Evolutionary conservation across 2,329 filamentous ascomycete species (phyloP).

Genomic region (Fusarium sp.): DNA sequence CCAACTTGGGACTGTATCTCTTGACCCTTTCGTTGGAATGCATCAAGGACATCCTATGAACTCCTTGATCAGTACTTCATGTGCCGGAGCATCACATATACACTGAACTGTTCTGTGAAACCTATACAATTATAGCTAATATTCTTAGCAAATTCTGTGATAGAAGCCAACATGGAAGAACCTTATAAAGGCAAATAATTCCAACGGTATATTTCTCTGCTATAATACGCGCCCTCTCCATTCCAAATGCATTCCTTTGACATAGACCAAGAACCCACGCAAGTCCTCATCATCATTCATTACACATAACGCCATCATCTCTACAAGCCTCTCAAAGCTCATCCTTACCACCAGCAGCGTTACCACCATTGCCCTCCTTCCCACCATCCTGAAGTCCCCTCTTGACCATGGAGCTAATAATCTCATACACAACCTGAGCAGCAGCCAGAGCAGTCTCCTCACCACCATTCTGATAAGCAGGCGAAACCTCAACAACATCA

Average conservation of each 20-base stretch:
- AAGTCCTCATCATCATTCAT: conserved; percentile 16
- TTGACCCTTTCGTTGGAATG: background rate
- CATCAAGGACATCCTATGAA: background rate
- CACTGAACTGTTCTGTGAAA: background rate
- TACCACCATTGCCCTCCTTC: conserved; percentile 47
- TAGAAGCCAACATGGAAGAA: background rate
- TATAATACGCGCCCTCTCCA: background rate
- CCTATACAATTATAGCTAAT: background rate
- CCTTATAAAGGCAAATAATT: too few species aligned
- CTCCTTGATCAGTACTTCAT: background rate
- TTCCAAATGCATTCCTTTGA: too few species aligned
- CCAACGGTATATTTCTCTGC: background rate
- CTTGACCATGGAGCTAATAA: conserved; percentile 82
- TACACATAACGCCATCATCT: conserved; percentile 4
- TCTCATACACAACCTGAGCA: conserved; percentile 86
- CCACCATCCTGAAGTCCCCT: conserved; percentile 56
- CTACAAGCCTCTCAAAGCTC: conserved; percentile 51
- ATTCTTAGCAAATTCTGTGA: background rate
- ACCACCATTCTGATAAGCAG: conserved; percentile 82
- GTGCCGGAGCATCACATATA: background rate
- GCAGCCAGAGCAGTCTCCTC: conserved; percentile 87
- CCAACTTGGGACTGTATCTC: background rate
- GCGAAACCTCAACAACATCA: conserved; percentile 87
- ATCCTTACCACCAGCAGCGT: conserved; percentile 44
- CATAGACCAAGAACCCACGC: too few species aligned